Base-by-base conservation (phyloP, 2,329 filamentous ascomycete species). In the Pseudogymnoascus sp. region DNA sequence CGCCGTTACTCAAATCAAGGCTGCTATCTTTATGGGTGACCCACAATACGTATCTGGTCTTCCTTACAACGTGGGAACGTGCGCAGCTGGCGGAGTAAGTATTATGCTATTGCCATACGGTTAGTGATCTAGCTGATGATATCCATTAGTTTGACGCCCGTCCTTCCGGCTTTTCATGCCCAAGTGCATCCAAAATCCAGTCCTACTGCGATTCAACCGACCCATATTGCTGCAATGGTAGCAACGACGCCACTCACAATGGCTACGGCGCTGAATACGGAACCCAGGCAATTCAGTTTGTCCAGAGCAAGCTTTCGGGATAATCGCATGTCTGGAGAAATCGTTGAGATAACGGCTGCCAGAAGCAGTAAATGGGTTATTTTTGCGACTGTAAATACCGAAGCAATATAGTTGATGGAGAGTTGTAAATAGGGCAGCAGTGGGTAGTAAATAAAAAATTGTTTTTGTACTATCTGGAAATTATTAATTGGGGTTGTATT, bases 151-250 rank as follows among this genome's bases (percentile, higher is more conserved):
- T 88, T 64, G 82, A 83, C 60, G 79, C 83, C 33, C 81, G 84
- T 4, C 79, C 82, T 0, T 68, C 75, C 4, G 82, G 83, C 26
- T 87, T 84, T 71, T 73, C 72, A 47, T 87, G 84, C 74, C 66
- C 69, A 84, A 82, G 24, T 31, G 44, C 44, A 4, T 9, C 13
- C 44, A 50, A 50, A 67, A 82, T 87, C 66, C 75, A 85, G 73
- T 84, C 82, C 4, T 88, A 87, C 76, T 88, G 85, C 71, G 85
- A 88, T 66, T 74, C 79, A 4, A 68, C 80, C 3, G 85, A 88
- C 65, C 84, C 84, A 0, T 87, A 85, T 74, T 88, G 85, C 78
- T 88, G 84, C 73, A 84, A 80, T 41, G 85, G 85, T 58, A 84
- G 79, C 67, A 77, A 87, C 63, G 76, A 78, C 26, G 79, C 81